A percentile compares a stretch with the other conserved stretches of the same genome.
These are phyloP conservation scores for Pyrenophora seminiperda DNA, from an alignment of 2,329 filamentous ascomycete genomes.

Conservation along the genomic window DNA sequence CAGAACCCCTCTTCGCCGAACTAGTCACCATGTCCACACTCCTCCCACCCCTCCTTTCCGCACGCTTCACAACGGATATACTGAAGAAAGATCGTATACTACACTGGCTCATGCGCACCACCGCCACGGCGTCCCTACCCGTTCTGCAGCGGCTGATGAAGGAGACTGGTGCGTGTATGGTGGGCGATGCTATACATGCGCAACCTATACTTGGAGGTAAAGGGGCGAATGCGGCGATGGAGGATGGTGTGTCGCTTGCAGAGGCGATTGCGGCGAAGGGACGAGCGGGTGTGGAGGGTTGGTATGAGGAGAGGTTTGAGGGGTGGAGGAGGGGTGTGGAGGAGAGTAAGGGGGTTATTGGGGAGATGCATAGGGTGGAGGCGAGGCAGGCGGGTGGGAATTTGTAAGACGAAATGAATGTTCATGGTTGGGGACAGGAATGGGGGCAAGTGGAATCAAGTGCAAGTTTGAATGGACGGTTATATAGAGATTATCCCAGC, in stretches of 20 bases:
- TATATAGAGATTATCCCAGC: too few relatives aligned
- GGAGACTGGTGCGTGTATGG: constrained; percentile 6
- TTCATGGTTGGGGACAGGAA: too few relatives aligned
- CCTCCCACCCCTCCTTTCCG: constrained; percentile 38
- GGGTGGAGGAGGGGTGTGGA: neutral
- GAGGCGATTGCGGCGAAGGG: neutral
- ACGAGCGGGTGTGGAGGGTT: neutral
- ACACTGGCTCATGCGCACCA: constrained; percentile 52
- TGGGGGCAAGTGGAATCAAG: too few relatives aligned
- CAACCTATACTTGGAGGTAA: constrained; percentile 50
- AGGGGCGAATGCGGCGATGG: constrained; percentile 49
- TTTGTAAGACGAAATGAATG: too few relatives aligned
- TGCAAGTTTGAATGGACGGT: too few relatives aligned
- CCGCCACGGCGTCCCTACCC: constrained; percentile 20
- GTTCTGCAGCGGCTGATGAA: constrained; percentile 26
- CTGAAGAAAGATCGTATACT: constrained; percentile 45
- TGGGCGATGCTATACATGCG: constrained; percentile 51
- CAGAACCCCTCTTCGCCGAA: constrained; percentile 46
- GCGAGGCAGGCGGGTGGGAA: neutral
- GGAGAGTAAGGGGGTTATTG: neutral
- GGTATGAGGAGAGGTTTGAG: neutral
- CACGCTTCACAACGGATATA: constrained; percentile 39
- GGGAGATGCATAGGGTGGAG: neutral
- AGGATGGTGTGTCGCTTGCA: constrained; percentile 44
- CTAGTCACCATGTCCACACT: constrained; percentile 28